phyloP scores from a whole-genome alignment of 305 asterid species.

The Fraxinus velutina region DNA sequence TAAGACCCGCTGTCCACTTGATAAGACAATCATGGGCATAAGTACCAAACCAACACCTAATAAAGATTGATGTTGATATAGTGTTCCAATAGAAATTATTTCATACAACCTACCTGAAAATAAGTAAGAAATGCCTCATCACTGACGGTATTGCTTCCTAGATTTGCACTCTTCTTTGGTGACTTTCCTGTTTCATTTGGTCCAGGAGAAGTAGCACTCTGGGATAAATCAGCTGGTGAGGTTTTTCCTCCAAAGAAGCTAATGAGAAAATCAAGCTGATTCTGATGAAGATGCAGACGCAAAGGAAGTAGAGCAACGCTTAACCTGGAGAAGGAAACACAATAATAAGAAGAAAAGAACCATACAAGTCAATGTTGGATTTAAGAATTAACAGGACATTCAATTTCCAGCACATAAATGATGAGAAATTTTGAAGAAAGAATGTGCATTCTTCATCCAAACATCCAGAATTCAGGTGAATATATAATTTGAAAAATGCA shows the following conservation, averaged over 20 bases:
- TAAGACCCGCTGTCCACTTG: not conserved
- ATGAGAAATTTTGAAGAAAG: not conserved
- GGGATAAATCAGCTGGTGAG: slow-evolving; percentile 45
- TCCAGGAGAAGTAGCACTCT: slow-evolving; percentile 34
- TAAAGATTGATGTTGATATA: slow-evolving; percentile 4
- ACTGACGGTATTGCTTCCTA: slow-evolving; percentile 40
- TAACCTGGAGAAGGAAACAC: slow-evolving; percentile 54
- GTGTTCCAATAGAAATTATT: slow-evolving; percentile 25
- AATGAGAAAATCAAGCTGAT: slow-evolving; percentile 91
- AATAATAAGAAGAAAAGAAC: slow-evolving; percentile 24
- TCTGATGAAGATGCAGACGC: slow-evolving; percentile 91
- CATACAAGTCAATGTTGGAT: not conserved
- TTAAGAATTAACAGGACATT: slow-evolving; percentile 11
- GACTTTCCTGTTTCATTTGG: slow-evolving; percentile 41
- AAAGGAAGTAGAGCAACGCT: slow-evolving; percentile 80
- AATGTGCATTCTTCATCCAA: not conserved
- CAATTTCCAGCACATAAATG: slow-evolving; percentile 10
- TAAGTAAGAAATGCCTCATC: slow-evolving; percentile 91
- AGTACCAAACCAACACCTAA: slow-evolving; percentile 14
- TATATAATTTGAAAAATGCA: not conserved
- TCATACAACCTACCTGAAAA: slow-evolving; percentile 70
- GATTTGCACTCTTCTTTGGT: slow-evolving; percentile 37
- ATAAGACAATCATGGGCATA: slow-evolving; percentile 6
- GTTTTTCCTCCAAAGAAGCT: slow-evolving; percentile 78
- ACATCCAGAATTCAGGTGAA: slow-evolving; percentile 18